phyloP scores from a whole-genome alignment of 2,329 filamentous ascomycete genomes.

The Harringtonia aguacate region DNA sequence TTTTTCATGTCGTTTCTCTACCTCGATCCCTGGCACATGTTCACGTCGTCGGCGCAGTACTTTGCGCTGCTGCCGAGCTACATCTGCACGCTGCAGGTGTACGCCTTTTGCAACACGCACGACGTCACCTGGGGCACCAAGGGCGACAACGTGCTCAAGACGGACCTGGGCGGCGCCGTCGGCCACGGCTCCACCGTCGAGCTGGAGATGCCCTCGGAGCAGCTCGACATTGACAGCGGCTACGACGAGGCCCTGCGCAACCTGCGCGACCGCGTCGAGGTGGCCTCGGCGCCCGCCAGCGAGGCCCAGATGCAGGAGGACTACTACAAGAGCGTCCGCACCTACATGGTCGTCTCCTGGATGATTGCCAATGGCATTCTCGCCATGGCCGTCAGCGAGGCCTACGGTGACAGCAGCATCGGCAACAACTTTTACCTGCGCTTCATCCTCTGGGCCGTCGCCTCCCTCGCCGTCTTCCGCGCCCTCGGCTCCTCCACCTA shows the following conservation, averaged over 20 bases:
- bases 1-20: slow-evolving; percentile 95
- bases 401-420: slow-evolving; percentile 62
- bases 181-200: slow-evolving; percentile 70
- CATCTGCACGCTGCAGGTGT: slow-evolving; percentile 95
- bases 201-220: slow-evolving; percentile 94
- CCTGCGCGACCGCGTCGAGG: slow-evolving; percentile 84
- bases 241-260: slow-evolving; percentile 97
- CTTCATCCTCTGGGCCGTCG: slow-evolving; percentile 90
- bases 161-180: slow-evolving; percentile 79
- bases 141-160: slow-evolving; percentile 90
- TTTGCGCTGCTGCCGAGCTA: slow-evolving; percentile 86
- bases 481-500: slow-evolving; percentile 75
- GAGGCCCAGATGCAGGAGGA: slow-evolving; percentile 91
- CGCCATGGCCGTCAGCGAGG: slow-evolving; percentile 85
- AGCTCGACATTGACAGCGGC: slow-evolving; percentile 94
- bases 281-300: slow-evolving; percentile 47
- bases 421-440: slow-evolving; percentile 81
- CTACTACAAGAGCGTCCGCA: slow-evolving; percentile 94
- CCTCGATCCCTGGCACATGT: slow-evolving; percentile 98
- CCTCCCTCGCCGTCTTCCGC: slow-evolving; percentile 75
- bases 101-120: slow-evolving; percentile 98
- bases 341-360: slow-evolving; percentile 96
- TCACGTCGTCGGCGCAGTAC: slow-evolving; percentile 85
- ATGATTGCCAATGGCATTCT: slow-evolving; percentile 86
- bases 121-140: slow-evolving; percentile 99